phyloP scores from a whole-genome alignment of 2,329 filamentous ascomycete species.

The Xylariaceae sp. region DNA sequence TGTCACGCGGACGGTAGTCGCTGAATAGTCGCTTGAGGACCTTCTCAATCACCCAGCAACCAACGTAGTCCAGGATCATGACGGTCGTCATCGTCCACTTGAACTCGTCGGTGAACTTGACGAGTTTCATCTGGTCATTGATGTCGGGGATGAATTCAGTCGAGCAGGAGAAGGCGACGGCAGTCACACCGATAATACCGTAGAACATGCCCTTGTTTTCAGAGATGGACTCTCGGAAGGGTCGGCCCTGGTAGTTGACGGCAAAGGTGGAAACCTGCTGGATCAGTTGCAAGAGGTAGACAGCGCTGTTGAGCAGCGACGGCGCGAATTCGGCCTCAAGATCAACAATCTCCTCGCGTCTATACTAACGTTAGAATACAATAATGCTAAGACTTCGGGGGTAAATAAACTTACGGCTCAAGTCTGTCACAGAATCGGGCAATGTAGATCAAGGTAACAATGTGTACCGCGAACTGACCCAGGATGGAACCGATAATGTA shows the following conservation, averaged over 20 bases:
- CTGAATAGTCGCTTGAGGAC: slow-evolving; percentile 79
- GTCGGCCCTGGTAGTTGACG: slow-evolving; percentile 98
- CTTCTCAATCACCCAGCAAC: slow-evolving; percentile 84
- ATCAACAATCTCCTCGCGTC: slow-evolving; percentile 61
- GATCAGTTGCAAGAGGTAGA: slow-evolving; percentile 95
- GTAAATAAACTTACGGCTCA: slow-evolving; percentile 66
- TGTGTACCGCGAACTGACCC: slow-evolving; percentile 94
- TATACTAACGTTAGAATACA: slow-evolving; percentile 22
- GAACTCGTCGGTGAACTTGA: slow-evolving; percentile 85
- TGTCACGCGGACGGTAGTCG: slow-evolving; percentile 90
- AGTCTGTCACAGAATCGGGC: slow-evolving; percentile 80
- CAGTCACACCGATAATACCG: slow-evolving; percentile 84
- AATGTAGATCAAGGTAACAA: slow-evolving; percentile 89
- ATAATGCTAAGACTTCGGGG: too few species aligned
- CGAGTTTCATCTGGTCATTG: slow-evolving; percentile 87
- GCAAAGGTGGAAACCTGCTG: slow-evolving; percentile 99
- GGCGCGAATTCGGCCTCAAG: slow-evolving; percentile 93
- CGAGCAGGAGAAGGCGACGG: slow-evolving; percentile 86
- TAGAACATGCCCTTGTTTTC: slow-evolving; percentile 99
- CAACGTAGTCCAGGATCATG: slow-evolving; percentile 83
- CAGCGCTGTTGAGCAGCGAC: slow-evolving; percentile 89
- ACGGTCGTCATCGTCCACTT: slow-evolving; percentile 75
- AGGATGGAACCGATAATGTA: slow-evolving; percentile 98
- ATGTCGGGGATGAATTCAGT: slow-evolving; percentile 94
- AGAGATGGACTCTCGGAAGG: slow-evolving; percentile 91